Base-by-base conservation (phyloP, 2,329 filamentous ascomycete species). In the Xylaria arbuscula region DNA sequence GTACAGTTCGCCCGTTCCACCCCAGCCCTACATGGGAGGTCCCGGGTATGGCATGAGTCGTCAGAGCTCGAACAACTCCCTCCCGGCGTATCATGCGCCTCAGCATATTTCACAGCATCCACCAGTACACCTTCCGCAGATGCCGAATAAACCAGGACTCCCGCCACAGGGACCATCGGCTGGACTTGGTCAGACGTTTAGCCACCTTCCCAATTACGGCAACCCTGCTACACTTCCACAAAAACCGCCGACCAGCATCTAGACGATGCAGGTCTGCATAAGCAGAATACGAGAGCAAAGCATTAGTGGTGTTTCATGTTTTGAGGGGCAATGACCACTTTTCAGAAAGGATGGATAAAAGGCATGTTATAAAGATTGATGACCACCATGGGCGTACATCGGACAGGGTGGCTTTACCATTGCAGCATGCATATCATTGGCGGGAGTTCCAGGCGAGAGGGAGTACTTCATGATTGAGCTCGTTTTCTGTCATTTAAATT, bases 191-290 rank as follows among this genome's bases (percentile, higher is more conserved):
- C 85, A 85, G 73, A 76, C 82, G 6, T 88, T 84, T 73, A 84
- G 82, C 68, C 85, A 87, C 73, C 78, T 89, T 70, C 86, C 86
- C 51, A 83, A 81, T 66, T 89, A 88, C 72, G 87, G 87, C 71
- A 89, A 89, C 77, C 87, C 87, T 66, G 86, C 87, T 38, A 86
- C 85, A 38, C 77, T 89, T 76, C 87, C 87, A 68, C 87, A 89
- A 76, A 89, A 89, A 79, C 87, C 87, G 67, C 80, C 84, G 40
- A 82, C 83, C 67, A 83, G 82, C 74, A 81, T 84, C 74, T 84
- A 83, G 75, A 79, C 78, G 75, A 78, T 66, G 57, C 64, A 54
- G 68, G 72, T 65, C 68, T 66, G 40, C 66, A 66, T 71, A 55
- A 71, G 64, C 72, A 76, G 72, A 71, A 74, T 71, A 74, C 70